These are phyloP conservation scores for Ajuga chamaepitys DNA, from an alignment of 257 asterid genomes.

Conservation along the genomic window DNA sequence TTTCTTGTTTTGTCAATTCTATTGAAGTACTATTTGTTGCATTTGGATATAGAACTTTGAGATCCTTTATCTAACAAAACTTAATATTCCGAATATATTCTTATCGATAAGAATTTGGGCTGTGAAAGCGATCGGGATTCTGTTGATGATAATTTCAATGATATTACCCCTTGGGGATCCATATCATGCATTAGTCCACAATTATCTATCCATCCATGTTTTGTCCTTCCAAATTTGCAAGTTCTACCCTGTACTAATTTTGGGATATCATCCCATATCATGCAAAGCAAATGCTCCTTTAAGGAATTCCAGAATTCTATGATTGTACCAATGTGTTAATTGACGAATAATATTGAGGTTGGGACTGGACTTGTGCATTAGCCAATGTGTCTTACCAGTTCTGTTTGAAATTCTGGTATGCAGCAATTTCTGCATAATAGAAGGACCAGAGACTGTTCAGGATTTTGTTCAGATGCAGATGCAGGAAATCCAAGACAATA, in stretches of 20 bases:
- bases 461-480: conserved; percentile 91
- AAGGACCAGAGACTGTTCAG: conserved; percentile 92
- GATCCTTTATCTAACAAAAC: neutral
- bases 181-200: neutral
- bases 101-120: no score
- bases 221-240: no score
- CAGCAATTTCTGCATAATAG: conserved; percentile 93
- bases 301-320: neutral
- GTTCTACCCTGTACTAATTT: no score
- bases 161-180: neutral
- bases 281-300: no score
- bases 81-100: neutral
- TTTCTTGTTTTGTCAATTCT: neutral
- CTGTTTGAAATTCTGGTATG: neutral
- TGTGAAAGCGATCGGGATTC: neutral
- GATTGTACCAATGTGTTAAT: neutral
- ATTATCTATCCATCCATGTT: no score
- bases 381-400: neutral
- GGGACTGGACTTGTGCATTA: neutral
- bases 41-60: neutral
- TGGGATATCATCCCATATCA: no score
- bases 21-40: neutral
- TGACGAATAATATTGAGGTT: neutral
- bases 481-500: conserved; percentile 84
- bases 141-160: neutral